Evolutionary conservation across 2,329 filamentous ascomycete species (phyloP), one percentile per base, ranked within the genome.

Genomic region (Ceratocystis lukuohia): DNA sequence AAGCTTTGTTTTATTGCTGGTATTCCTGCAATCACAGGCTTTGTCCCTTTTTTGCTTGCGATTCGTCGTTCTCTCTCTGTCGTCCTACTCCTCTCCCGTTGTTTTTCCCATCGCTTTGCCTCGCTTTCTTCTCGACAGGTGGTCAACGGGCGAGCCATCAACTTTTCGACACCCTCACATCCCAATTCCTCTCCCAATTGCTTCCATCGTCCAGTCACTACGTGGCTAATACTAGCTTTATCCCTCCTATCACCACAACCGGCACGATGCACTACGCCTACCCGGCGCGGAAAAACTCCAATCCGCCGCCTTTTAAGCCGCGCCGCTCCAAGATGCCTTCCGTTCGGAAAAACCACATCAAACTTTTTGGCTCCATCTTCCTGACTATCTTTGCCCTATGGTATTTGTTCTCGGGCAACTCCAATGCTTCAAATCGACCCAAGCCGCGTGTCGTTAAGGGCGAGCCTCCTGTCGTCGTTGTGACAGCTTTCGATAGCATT

Each of bases 191-290:
- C 28, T 33, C 28, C 15, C 53, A 30, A 59, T 33, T 59, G 53
- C 61, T 15, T 45, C 61, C 17, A n/a, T 22, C 61, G 44, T 15
- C 20, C 61, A 28, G 20, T 2, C 37, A 22, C 45, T 22, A 12
- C 59, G 59, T 62, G 33, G 33, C 30, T 65, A 44, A 41, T 53
- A 41, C 53, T 46, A 17, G 8, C 53, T 65, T 53, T 59, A 33
- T 63, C 61, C 30, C 44, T 28, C 44, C 12, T 30, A 33, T 63
- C 48, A 22, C 25, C 48, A 61, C 44, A 17, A 67, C 57, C 59
- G 48, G 69, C 72, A 79, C 72, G 71, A 94, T 96, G 91, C 92
- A 96, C 76, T 91, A 93, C 80, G 91, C 92, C 70, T 86, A 95
- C 72, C 91, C 91, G 66, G 84, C 90, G 72, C 88, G 91, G 75